phyloP scores from a whole-genome alignment of 495 filamentous ascomycete genomes.

The Hypomontagnella monticulosa region DNA sequence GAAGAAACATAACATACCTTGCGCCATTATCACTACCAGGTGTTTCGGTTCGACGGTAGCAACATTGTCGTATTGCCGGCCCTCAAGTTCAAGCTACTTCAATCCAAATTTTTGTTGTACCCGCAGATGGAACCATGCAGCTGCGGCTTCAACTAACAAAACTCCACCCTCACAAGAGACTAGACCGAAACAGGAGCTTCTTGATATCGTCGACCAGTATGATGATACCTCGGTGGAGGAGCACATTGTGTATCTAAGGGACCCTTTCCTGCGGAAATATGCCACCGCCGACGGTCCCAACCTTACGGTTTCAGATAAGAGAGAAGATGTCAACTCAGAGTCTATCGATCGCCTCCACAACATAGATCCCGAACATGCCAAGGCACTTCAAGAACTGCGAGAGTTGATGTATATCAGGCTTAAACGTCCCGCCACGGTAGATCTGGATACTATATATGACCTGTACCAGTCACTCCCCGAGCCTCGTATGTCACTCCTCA shows the following conservation, averaged over 20 bases:
- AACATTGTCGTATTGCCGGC: conserved; percentile 17
- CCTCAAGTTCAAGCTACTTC: conserved; percentile 24
- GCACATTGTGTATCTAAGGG: conserved; percentile 54
- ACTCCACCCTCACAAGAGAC: conserved; percentile 2
- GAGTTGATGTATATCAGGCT: conserved; percentile 46
- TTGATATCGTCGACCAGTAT: conserved; percentile 60
- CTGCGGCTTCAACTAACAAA: neutral
- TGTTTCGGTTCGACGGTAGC: conserved; percentile 34
- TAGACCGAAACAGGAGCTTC: conserved; percentile 51
- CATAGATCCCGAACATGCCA: conserved; percentile 33
- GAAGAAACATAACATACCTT: conserved; percentile 15
- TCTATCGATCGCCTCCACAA: conserved; percentile 44
- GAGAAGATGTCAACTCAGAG: conserved; percentile 58
- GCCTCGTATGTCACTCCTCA: conserved; percentile 74
- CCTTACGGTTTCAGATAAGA: conserved; percentile 55
- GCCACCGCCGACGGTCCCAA: conserved; percentile 53
- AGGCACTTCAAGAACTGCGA: conserved; percentile 47
- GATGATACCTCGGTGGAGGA: conserved; percentile 56
- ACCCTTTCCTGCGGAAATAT: conserved; percentile 60
- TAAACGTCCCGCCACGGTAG: conserved; percentile 42
- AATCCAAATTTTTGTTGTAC: conserved; percentile 5
- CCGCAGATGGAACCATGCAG: conserved; percentile 38
- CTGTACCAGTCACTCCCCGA: conserved; percentile 56
- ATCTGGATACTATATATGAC: conserved; percentile 55
- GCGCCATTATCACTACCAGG: conserved; percentile 6